These are phyloP conservation scores for Linum tenue DNA, from an alignment of 345 rosid genomes.

Conservation along the genomic window DNA sequence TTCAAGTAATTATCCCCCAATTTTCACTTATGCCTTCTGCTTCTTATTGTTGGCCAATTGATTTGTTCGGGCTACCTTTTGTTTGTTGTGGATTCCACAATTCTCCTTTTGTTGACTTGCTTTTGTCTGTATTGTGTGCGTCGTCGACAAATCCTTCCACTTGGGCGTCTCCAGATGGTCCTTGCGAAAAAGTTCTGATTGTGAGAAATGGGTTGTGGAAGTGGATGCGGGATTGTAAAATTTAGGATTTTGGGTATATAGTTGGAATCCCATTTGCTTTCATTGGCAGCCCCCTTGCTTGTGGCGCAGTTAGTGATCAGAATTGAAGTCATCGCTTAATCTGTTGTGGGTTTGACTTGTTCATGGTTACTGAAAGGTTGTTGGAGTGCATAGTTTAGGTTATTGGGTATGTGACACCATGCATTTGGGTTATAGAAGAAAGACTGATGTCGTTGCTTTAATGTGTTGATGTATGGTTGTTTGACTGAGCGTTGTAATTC, in stretches of 20 bases:
- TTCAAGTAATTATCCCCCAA: conserved; percentile 24
- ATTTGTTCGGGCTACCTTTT: no score
- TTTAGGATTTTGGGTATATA: no score
- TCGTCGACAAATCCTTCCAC: not conserved
- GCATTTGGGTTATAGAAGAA: not conserved
- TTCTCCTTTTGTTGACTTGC: not conserved
- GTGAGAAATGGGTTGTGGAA: not conserved
- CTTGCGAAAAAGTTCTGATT: not conserved
- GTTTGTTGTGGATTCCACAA: no score
- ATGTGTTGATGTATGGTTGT: not conserved
- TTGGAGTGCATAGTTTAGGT: not conserved
- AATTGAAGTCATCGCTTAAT: not conserved
- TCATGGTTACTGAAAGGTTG: not conserved
- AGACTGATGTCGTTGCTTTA: not conserved
- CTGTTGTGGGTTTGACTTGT: not conserved
- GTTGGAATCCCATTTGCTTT: not conserved
- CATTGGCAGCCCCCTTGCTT: no score
- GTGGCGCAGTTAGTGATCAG: not conserved
- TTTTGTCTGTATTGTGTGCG: not conserved
- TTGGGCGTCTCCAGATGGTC: not conserved
- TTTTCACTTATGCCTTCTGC: not conserved
- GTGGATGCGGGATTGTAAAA: not conserved
- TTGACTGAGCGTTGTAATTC: not conserved
- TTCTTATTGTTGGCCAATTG: not conserved
- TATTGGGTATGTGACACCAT: not conserved